Evolutionary conservation across 495 filamentous ascomycete species (phyloP), one percentile per base, ranked within the genome.

Genomic region (Daldinia childiae): DNA sequence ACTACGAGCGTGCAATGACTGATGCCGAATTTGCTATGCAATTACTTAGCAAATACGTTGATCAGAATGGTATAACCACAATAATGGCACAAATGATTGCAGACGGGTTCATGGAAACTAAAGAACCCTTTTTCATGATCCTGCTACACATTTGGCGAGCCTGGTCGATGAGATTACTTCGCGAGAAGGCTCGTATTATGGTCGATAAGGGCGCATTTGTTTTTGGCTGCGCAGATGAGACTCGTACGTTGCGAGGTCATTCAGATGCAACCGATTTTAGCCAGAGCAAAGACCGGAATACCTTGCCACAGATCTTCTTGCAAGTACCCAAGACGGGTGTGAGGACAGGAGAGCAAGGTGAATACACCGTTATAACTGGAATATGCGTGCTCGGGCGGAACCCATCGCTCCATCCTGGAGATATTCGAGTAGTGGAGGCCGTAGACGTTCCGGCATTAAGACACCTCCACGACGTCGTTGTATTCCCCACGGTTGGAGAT

Each of bases 321-420:
- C 93, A 98, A 72, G 82, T 98, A 1, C 81, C 84, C 3, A 70
- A 62, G 58, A 19, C 57, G 15, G 68, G 64, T 4, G 84, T 80
- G 12, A 84, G 88, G 27, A 79, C 81, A 0, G 83, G 85, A 4
- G 80, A 85, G 24, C 78, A 76, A 2, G 82, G 80, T 0, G 76
- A 81, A 24, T 90, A 90, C 66, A 84, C 83, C 43, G 82, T 96
- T 0, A 90, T 98, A 39, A 84, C 89, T 52, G 94, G 93, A 0
- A 73, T 92, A 12, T 98, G 95, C 75, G 79, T 97, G 27, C 83
- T 98, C 1, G 94, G 93, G 14, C 90, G 95, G 4, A 99, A 98
- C 70, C 95, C 95, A 2, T 97, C 95, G 0, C 88, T 99, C 8
- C 95, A 99, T 73, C 92, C 95, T 0, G 95, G 95, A 2, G 95